These are phyloP conservation scores for Solanum pennellii DNA, from an alignment of 257 asterid genomes.

Conservation along the genomic window DNA sequence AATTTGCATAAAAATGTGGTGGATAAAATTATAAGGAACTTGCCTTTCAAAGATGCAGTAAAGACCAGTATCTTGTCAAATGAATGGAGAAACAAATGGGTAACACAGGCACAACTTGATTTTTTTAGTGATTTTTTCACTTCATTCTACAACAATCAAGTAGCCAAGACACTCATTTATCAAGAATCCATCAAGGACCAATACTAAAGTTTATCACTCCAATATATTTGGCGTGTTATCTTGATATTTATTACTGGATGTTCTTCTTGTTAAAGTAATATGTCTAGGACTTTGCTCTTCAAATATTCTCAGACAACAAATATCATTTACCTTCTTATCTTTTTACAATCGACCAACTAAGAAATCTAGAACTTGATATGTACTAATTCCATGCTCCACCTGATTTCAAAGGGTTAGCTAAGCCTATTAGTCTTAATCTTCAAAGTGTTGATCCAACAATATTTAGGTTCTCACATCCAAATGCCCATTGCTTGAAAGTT, in stretches of 20 bases:
- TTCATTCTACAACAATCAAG: not conserved
- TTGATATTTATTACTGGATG: not conserved
- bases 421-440: constrained; percentile 5
- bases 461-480: not conserved
- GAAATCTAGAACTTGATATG: not conserved
- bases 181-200: not conserved
- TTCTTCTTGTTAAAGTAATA: not conserved
- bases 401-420: constrained; percentile 3
- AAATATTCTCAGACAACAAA: not conserved
- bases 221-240: not conserved
- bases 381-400: not conserved
- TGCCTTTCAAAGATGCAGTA: not conserved
- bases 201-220: not conserved
- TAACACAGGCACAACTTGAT: not conserved
- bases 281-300: not conserved
- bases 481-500: constrained; percentile 2
- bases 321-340: not conserved
- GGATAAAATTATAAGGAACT: not conserved
- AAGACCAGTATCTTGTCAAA: not conserved
- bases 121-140: not conserved
- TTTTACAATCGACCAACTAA: not conserved
- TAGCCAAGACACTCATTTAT: not conserved
- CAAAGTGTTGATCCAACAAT: not conserved
- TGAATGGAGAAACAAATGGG: not conserved
- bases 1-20: not conserved